Percentiles rank a stretch among this genome's conserved stretches.
Evolutionary conservation across 2,329 filamentous ascomycete genomes (phyloP).

Genomic region (Curvularia verruculosa): DNA sequence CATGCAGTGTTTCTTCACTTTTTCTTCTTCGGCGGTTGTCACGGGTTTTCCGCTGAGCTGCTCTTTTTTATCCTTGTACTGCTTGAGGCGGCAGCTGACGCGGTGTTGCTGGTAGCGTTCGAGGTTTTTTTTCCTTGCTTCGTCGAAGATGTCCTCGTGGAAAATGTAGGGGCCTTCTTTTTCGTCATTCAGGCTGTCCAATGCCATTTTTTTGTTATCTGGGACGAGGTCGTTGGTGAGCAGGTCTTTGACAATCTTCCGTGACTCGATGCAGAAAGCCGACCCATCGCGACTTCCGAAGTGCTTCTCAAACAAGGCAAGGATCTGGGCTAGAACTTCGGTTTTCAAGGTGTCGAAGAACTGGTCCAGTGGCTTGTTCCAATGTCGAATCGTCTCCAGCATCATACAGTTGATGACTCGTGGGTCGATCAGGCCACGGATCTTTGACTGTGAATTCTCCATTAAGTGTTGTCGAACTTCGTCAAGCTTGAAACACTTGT

Average conservation of each 20-base stretch:
- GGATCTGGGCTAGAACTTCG: conserved; percentile 21
- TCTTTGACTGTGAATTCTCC: conserved; percentile 32
- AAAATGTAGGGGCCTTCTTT: conserved; percentile 46
- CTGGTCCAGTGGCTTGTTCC: conserved; percentile 31
- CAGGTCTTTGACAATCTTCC: conserved; percentile 33
- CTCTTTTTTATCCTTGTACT: conserved; percentile 35
- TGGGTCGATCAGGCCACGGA: conserved; percentile 40
- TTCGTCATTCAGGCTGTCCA: conserved; percentile 42
- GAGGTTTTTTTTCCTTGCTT: conserved; percentile 23
- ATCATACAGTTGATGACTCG: conserved; percentile 9
- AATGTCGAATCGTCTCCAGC: conserved; percentile 35
- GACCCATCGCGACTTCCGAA: conserved; percentile 42
- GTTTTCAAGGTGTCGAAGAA: conserved; percentile 36
- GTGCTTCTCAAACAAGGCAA: conserved; percentile 32
- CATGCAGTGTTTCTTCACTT: conserved; percentile 23
- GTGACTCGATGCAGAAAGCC: conserved; percentile 33
- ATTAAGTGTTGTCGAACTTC: conserved; percentile 35
- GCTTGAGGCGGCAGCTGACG: conserved; percentile 29
- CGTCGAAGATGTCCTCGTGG: conserved; percentile 27
- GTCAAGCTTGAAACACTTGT: conserved; percentile 37
- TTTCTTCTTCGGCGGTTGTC: conserved; percentile 35
- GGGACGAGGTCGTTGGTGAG: conserved; percentile 14
- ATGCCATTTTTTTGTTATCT: conserved; percentile 32
- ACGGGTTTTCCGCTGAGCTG: conserved; percentile 19
- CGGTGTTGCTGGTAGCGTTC: conserved; percentile 36